phyloP scores from a whole-genome alignment of 306 rosid species.

The Vigna angularis region DNA sequence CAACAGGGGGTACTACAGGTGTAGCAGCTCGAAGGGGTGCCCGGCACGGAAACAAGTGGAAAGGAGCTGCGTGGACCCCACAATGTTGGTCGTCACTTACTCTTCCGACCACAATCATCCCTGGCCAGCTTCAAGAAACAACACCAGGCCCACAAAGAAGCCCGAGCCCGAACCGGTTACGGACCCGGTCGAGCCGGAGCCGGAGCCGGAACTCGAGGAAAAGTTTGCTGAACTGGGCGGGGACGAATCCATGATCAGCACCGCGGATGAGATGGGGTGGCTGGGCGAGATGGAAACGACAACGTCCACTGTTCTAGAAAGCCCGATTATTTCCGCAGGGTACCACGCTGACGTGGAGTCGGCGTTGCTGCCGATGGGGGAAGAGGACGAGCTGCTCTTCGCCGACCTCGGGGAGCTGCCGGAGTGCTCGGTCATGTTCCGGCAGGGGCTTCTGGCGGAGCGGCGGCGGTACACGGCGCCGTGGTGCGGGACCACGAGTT shows the following conservation, averaged over 20 bases:
- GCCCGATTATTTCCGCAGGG: constrained; percentile 61
- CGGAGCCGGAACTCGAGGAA: constrained; percentile 36
- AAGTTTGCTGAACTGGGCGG: constrained; percentile 37
- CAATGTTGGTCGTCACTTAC: constrained; percentile 85
- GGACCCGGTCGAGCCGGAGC: constrained; percentile 40
- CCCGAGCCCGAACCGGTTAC: constrained; percentile 27
- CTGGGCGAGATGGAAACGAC: constrained; percentile 71
- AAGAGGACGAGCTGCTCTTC: constrained; percentile 83
- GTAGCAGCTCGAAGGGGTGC: constrained; percentile 94
- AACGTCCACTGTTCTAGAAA: constrained; percentile 62
- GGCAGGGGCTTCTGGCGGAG: constrained; percentile 35
- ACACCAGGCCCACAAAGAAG: constrained; percentile 39
- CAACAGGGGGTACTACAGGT: constrained; percentile 92
- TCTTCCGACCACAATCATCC: constrained; percentile 91
- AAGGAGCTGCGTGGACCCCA: constrained; percentile 83
- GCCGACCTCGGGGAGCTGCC: constrained; percentile 97
- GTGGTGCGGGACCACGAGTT: constrained; percentile 63
- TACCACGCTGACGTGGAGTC: constrained; percentile 51
- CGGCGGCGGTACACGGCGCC: constrained; percentile 53
- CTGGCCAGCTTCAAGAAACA: constrained; percentile 72
- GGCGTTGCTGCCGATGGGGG: constrained; percentile 76
- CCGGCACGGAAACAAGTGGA: constrained; percentile 98
- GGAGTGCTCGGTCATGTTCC: constrained; percentile 77
- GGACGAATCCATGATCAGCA: constrained; percentile 43
- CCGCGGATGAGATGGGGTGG: constrained; percentile 71